Evolutionary conservation across 495 filamentous ascomycete genomes (phyloP), one percentile per base, ranked within the genome.

Genomic region (Penicillium tannophilum): DNA sequence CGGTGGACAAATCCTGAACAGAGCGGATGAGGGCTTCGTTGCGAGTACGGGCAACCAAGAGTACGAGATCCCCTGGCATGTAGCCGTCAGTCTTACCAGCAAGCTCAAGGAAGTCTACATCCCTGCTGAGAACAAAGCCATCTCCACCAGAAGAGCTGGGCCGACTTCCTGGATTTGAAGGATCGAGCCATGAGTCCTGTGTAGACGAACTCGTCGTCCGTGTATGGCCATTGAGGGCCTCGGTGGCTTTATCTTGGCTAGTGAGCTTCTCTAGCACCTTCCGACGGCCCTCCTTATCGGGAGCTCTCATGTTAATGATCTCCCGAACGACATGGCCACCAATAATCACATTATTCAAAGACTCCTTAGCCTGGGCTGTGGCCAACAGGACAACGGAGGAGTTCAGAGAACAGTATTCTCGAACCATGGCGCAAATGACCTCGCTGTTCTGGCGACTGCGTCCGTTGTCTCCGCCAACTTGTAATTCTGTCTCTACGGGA

Each of bases 71-170:
- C 4, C 92, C 94, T 0, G 94, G 94, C 92, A 97, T 96, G 70
- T 96, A 98, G 3, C 94, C 94, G 64, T 98, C 94, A 0, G 93
- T 98, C 64, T 90, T 86, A 17, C 93, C 91, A 6, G 95, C 92
- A 50, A 98, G 78, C 52, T 97, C 92, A 16, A 98, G 86, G 54
- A 97, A 89, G 71, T 98, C 94, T 10, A 98, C 84, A n/a, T 88
- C 79, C 2, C 81, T 74, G 54, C 88, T 87, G 11, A 92, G 73
- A 1, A 86, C 69, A 64, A 92, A 91, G 3, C 85, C 87, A 54
- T 86, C 86, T 17, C 71, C 70, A 23, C 79, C 75, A 30, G 82
- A 79, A 23, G 78, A 75, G 59, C 73, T 79, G 7, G 76, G 72
- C 36, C 74, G 75, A 52, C 79, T 79, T 19, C 71, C 74, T 12